Conservation (phyloP, 345 rosid genomes). For the Moricandia arvensis region DNA sequence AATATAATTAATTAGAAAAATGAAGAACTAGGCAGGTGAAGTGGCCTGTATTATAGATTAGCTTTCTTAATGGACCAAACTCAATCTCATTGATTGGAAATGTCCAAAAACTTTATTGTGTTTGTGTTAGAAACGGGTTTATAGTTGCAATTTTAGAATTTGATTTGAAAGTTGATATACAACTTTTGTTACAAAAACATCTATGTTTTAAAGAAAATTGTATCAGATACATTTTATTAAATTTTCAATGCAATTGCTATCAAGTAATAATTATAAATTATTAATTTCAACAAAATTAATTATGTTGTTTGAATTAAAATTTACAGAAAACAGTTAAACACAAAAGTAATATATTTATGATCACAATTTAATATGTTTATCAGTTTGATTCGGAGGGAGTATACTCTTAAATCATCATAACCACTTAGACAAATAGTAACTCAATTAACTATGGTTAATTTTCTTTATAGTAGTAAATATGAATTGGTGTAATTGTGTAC, state of each 20-base stretch:
- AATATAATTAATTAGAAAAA: neutral
- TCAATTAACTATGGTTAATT: neutral
- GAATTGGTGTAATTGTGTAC: neutral
- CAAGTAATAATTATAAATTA: no score
- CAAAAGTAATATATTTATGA: no score
- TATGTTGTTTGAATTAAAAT: no score
- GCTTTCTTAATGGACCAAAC: constrained; percentile 17
- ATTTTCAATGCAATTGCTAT: no score
- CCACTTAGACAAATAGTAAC: neutral
- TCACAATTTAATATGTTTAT: no score
- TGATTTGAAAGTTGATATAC: no score
- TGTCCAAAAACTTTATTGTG: constrained; percentile 29
- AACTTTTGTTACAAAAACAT: no score
- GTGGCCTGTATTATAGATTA: constrained; percentile 22
- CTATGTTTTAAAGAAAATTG: no score
- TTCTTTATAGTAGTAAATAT: neutral
- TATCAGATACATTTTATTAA: no score
- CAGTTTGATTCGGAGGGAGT: no score
- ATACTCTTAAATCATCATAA: neutral
- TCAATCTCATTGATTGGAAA: constrained; percentile 16
- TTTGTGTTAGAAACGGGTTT: constrained; percentile 1
- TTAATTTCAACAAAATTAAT: no score
- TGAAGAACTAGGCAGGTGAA: constrained; percentile 17
- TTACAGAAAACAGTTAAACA: no score
- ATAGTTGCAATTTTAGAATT: neutral